These are phyloP conservation scores for Cyclotella distinguenda DNA, from an alignment of 108 stramenopile genomes.

Conservation along the genomic window DNA sequence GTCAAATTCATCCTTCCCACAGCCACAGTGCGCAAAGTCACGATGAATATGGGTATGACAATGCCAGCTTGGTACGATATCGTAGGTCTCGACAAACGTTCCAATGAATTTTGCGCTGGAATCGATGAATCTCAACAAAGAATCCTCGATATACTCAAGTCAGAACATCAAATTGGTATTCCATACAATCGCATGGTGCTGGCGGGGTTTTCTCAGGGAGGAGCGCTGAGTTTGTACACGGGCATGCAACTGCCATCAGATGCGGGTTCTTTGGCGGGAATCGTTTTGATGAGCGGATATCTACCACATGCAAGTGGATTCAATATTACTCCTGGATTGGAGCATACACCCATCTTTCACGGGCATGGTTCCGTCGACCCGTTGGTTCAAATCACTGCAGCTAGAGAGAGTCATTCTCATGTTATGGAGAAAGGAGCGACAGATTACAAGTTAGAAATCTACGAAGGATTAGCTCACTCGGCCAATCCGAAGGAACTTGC, in stretches of 20 bases:
- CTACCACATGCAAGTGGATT: slow-evolving; percentile 76
- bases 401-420: slow-evolving; percentile 62
- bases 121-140: slow-evolving; percentile 64
- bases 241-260: slow-evolving; percentile 77
- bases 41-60: slow-evolving; percentile 88
- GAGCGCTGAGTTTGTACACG: slow-evolving; percentile 82
- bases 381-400: slow-evolving; percentile 71
- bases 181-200: slow-evolving; percentile 89
- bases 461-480: slow-evolving; percentile 77
- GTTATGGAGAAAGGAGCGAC: slow-evolving; percentile 62
- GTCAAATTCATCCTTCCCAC: slow-evolving; percentile 91
- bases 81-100: slow-evolving; percentile 76
- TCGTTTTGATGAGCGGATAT: slow-evolving; percentile 87
- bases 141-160: slow-evolving; percentile 53
- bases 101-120: slow-evolving; percentile 86
- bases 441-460: slow-evolving; percentile 74
- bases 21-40: slow-evolving; percentile 88
- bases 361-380: slow-evolving; percentile 89
- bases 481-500: slow-evolving; percentile 73
- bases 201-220: slow-evolving; percentile 94
- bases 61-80: slow-evolving; percentile 96
- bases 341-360: slow-evolving; percentile 80
- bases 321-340: slow-evolving; percentile 50
- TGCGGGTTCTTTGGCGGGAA: slow-evolving; percentile 67
- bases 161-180: slow-evolving; percentile 76